A percentile compares a stretch with the other conserved stretches of the same genome.
phyloP scores from a whole-genome alignment of 352 stramenopile genomes.

The Pythium dissotocum region DNA sequence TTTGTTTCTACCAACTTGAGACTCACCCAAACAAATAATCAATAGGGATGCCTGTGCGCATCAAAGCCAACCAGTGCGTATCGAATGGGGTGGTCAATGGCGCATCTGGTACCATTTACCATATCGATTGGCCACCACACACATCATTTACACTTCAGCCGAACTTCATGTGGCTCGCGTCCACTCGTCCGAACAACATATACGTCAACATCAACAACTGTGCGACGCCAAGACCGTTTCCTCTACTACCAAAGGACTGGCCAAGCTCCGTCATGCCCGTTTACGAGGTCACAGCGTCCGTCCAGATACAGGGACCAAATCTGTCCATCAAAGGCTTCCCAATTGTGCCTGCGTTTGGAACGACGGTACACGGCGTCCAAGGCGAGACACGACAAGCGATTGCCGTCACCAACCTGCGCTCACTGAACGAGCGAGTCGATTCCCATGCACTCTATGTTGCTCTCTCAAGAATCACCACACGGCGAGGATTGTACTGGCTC shows the following conservation, averaged over 20 bases:
- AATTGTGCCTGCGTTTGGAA: constrained; percentile 25
- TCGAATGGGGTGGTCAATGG: constrained; percentile 15
- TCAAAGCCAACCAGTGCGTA: constrained; percentile 23
- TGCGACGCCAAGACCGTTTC: constrained; percentile 12
- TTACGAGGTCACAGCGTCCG: neutral
- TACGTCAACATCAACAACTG: constrained; percentile 10
- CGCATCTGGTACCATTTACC: constrained; percentile 5
- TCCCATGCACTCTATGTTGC: constrained; percentile 20
- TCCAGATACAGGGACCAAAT: neutral
- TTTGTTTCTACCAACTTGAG: neutral
- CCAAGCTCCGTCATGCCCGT: constrained; percentile 29
- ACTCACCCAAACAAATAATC: too few relatives aligned
- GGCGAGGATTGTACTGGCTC: constrained; percentile 12
- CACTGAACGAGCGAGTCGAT: constrained; percentile 1
- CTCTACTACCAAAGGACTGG: constrained; percentile 12
- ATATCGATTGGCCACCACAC: constrained; percentile 13
- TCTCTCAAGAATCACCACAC: constrained; percentile 13
- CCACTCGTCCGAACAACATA: neutral
- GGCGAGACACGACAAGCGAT: constrained; percentile 20
- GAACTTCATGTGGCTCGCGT: constrained; percentile 8
- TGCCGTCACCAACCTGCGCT: constrained; percentile 18
- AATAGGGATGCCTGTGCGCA: constrained; percentile 21
- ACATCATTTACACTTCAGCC: constrained; percentile 1
- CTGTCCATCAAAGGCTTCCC: constrained; percentile 26
- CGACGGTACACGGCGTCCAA: constrained; percentile 28